Evolutionary conservation across 768 basidiomycete species (phyloP).

Genomic region (Rickenella mellea): DNA sequence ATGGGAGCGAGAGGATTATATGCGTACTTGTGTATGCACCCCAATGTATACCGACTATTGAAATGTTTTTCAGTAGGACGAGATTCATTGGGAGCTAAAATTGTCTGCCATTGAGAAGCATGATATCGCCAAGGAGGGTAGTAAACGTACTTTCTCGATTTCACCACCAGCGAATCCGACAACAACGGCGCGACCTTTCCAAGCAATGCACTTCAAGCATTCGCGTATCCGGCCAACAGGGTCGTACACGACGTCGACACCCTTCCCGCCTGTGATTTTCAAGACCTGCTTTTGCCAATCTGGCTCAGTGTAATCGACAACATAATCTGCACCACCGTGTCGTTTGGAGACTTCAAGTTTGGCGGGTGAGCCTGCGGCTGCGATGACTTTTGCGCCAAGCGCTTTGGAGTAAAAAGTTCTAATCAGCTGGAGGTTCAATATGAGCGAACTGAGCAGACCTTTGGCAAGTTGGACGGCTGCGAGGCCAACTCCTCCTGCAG

Average conservation of each 20-base stretch:
- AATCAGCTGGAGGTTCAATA: not conserved
- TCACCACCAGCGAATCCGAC: conserved; percentile 84
- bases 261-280: conserved; percentile 72
- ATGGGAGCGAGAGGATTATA: conserved; percentile 1
- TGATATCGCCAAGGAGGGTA: not conserved
- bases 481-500: conserved; percentile 93
- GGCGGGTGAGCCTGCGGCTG: conserved; percentile 69
- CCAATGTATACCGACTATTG: conserved; percentile 82
- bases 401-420: conserved; percentile 31
- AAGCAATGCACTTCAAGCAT: conserved; percentile 84
- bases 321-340: conserved; percentile 75
- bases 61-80: conserved; percentile 78
- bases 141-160: conserved; percentile 62
- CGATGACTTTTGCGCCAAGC: conserved; percentile 90
- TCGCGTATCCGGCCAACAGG: conserved; percentile 79
- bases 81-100: conserved; percentile 65
- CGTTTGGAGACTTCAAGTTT: conserved; percentile 75
- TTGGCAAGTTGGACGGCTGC: conserved; percentile 91
- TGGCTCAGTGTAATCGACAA: conserved; percentile 65
- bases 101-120: not conserved
- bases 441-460: conserved; percentile 31
- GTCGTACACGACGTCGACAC: conserved; percentile 82
- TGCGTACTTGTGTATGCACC: conserved; percentile 65
- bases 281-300: conserved; percentile 90
- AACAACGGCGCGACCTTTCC: conserved; percentile 89